Evolutionary conservation across 2,329 filamentous ascomycete genomes (phyloP).

Genomic region (Diaporthe batatas): DNA sequence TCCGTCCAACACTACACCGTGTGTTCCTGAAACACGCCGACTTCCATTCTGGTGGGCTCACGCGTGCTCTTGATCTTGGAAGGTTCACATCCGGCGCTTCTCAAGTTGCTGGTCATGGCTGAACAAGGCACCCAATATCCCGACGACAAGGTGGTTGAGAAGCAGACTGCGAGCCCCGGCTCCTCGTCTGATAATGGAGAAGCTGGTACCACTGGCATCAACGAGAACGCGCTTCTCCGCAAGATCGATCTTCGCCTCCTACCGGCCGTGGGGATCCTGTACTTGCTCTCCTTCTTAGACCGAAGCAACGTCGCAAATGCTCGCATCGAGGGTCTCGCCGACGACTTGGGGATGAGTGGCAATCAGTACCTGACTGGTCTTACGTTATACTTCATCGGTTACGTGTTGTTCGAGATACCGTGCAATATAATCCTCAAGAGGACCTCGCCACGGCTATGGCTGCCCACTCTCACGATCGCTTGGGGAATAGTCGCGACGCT

Average conservation of each 20-base stretch:
- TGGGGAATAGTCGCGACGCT: constrained; percentile 69
- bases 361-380: constrained; percentile 75
- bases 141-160: constrained; percentile 26
- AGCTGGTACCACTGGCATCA: constrained; percentile 50
- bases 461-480: constrained; percentile 68
- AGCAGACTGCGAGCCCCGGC: constrained; percentile 24
- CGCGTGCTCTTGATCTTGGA: not conserved
- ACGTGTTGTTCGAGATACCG: constrained; percentile 71
- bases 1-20: not conserved
- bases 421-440: constrained; percentile 74
- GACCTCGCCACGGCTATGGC: constrained; percentile 69
- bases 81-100: not conserved
- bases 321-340: constrained; percentile 66
- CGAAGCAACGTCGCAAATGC: constrained; percentile 72
- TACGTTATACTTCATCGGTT: constrained; percentile 75
- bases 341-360: constrained; percentile 66
- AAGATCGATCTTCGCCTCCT: constrained; percentile 67
- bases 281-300: constrained; percentile 69
- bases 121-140: constrained; percentile 25
- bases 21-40: not conserved
- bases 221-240: constrained; percentile 69
- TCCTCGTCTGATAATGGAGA: constrained; percentile 36
- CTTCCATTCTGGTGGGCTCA: not conserved
- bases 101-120: constrained; percentile 11
- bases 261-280: constrained; percentile 67